phyloP scores from a whole-genome alignment of 371 early-diverging fungal genomes.

The Smittium culicis region DNA sequence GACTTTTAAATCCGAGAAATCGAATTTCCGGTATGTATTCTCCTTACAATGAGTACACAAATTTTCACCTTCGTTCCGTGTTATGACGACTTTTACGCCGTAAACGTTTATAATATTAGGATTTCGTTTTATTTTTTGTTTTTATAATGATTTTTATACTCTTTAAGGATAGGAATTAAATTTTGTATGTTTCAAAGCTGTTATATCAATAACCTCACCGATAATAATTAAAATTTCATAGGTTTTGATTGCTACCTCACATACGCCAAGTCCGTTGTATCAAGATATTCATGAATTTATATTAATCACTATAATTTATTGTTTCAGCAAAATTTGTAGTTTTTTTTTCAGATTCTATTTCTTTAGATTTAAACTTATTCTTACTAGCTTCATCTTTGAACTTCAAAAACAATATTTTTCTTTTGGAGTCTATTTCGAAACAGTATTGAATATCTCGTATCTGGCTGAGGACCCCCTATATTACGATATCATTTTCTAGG shows the following conservation, averaged over 20 bases:
- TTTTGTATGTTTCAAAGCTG: background rate
- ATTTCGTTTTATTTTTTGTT: background rate
- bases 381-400: background rate
- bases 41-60: background rate
- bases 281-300: background rate
- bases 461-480: too few relatives aligned
- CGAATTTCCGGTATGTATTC: background rate
- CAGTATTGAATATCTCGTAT: background rate
- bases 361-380: background rate
- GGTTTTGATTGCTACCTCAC: background rate
- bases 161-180: background rate
- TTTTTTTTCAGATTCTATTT: background rate
- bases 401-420: background rate
- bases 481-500: background rate
- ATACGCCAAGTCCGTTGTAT: background rate
- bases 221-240: background rate
- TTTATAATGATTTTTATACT: background rate
- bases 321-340: background rate
- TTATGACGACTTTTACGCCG: background rate
- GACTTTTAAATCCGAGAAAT: background rate
- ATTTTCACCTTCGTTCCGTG: background rate
- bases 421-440: background rate
- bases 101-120: background rate
- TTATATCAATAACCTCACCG: background rate
- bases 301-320: background rate